A percentile compares a stretch with the other conserved stretches of the same genome.
These are phyloP conservation scores for Kickxella alabastrina DNA, from an alignment of 192 early-diverging fungal genomes.

Conservation along the genomic window DNA sequence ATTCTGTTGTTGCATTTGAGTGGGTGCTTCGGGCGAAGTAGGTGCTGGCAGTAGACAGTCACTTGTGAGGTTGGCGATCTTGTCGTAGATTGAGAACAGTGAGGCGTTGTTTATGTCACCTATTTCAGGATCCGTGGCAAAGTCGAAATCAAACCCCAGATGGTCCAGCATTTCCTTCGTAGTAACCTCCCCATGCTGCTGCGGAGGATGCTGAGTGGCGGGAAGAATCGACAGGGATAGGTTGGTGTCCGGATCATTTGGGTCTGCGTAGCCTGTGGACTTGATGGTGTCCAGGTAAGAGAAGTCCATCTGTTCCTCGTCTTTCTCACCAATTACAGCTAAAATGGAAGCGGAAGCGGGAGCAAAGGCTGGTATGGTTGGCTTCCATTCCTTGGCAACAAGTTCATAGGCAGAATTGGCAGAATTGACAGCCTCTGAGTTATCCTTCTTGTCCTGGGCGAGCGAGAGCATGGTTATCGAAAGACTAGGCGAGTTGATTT, in stretches of 20 bases:
- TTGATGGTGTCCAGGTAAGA: not conserved
- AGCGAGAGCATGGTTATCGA: conserved; percentile 22
- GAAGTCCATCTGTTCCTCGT: too few relatives aligned
- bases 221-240: not conserved
- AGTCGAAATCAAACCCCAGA: conserved; percentile 30
- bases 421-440: not conserved
- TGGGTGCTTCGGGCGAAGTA: too few relatives aligned
- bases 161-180: conserved; percentile 12
- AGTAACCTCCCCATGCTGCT: not conserved
- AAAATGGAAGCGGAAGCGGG: too few relatives aligned
- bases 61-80: too few relatives aligned
- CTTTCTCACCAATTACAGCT: too few relatives aligned
- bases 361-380: too few relatives aligned
- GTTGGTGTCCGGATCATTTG: not conserved
- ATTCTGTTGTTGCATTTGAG: too few relatives aligned
- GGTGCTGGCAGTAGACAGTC: too few relatives aligned
- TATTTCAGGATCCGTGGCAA: conserved; percentile 29
- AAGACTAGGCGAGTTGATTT: conserved; percentile 28
- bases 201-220: not conserved
- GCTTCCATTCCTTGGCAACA: not conserved
- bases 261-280: not conserved
- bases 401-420: not conserved
- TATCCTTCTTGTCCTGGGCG: not conserved
- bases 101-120: conserved; percentile 26
- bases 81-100: conserved; percentile 14